phyloP scores from a whole-genome alignment of 176 grass and related monocot genomes.

The Aegilops longissima region DNA sequence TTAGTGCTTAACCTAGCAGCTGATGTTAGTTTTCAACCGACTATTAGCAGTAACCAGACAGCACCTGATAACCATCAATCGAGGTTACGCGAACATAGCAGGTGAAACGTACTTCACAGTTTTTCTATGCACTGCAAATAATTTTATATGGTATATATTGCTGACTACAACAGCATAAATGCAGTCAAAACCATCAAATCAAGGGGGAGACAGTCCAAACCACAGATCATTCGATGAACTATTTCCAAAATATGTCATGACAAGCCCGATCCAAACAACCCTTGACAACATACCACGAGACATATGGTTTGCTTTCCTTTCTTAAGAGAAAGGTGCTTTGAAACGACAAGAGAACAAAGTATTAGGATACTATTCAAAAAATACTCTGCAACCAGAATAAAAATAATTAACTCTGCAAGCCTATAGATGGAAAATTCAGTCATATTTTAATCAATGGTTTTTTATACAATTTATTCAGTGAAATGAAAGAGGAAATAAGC shows the following conservation, averaged over 20 bases:
- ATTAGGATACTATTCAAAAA: not conserved
- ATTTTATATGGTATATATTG: not conserved
- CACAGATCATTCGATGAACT: not conserved
- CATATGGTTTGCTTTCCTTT: not conserved
- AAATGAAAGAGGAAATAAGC: not conserved
- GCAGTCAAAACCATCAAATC: constrained; percentile 12
- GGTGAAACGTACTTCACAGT: constrained; percentile 1
- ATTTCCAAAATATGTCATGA: not conserved
- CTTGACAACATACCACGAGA: not conserved
- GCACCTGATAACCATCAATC: not conserved
- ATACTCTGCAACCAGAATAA: not conserved
- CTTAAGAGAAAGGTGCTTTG: constrained; percentile 6
- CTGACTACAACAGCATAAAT: not conserved
- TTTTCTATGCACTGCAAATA: not conserved
- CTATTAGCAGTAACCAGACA: constrained; percentile 3
- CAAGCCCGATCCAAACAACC: not conserved
- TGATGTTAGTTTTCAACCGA: not conserved
- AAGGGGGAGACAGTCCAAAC: not conserved
- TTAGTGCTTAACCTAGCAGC: not conserved
- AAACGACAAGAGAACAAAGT: not conserved
- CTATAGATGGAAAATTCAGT: not conserved
- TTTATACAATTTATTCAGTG: not conserved
- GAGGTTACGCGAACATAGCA: not conserved
- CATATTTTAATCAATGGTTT: not conserved
- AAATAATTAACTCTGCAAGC: not conserved